Evolutionary conservation across 257 asterid genomes (phyloP).

Genomic region (Dorcoceras hygrometricum): DNA sequence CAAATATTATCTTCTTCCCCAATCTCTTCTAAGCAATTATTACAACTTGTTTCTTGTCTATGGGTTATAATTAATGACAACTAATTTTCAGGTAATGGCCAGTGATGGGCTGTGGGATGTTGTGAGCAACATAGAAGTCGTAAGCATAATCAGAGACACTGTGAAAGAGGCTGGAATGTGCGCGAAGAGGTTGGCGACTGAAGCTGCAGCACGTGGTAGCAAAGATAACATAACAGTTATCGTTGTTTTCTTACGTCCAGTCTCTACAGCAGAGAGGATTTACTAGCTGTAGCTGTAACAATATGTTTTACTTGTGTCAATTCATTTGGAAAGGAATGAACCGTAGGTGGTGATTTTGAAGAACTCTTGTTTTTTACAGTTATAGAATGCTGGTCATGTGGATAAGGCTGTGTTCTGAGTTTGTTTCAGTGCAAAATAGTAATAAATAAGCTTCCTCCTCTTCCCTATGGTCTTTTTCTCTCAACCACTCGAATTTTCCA

Average conservation of each 20-base stretch:
- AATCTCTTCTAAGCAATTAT: no score
- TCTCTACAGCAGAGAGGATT: conserved; percentile 91
- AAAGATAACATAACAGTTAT: conserved; percentile 85
- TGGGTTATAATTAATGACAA: no score
- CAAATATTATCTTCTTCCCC: no score
- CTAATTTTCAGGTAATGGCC: conserved; percentile 70
- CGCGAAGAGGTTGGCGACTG: conserved; percentile 81
- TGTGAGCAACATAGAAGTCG: conserved; percentile 66
- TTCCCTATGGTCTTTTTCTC: no score
- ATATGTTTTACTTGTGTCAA: neutral
- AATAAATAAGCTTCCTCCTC: no score
- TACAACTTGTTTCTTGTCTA: neutral
- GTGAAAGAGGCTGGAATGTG: conserved; percentile 98
- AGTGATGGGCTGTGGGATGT: conserved; percentile 97
- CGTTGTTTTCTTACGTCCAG: conserved; percentile 74
- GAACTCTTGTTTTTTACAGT: neutral
- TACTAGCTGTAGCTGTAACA: conserved; percentile 49
- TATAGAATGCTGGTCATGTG: neutral
- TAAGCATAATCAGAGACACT: conserved; percentile 71
- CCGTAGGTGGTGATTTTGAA: neutral
- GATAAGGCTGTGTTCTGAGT: no score
- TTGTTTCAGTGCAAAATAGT: neutral
- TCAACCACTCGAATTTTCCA: no score
- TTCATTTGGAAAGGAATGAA: neutral
- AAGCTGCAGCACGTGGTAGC: conserved; percentile 85